Evolutionary conservation across 306 rosid species (phyloP).

Genomic region (Biancaea sappan): DNA sequence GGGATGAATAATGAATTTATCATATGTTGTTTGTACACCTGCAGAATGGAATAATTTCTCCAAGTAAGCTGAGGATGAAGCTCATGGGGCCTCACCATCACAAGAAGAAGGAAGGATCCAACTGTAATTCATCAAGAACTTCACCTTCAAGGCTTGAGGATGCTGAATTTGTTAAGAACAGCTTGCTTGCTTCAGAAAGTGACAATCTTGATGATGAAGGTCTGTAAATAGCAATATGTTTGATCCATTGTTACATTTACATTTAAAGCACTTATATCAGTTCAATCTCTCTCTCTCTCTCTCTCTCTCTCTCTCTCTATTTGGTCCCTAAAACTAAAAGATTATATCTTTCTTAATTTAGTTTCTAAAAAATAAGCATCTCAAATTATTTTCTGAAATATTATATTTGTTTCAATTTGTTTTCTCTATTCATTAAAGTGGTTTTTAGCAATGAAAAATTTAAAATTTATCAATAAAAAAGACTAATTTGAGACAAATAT

Average conservation of each 20-base stretch:
- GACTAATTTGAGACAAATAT: too few species aligned
- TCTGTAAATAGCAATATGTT: slow-evolving; percentile 25
- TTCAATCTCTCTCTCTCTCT: background rate
- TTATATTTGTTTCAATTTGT: too few species aligned
- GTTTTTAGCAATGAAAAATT: too few species aligned
- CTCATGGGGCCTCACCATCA: slow-evolving; percentile 73
- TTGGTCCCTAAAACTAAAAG: too few species aligned
- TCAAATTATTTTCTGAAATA: too few species aligned
- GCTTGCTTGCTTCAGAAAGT: slow-evolving; percentile 56
- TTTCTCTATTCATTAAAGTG: too few species aligned
- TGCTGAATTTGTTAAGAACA: slow-evolving; percentile 62
- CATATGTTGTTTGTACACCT: slow-evolving; percentile 3
- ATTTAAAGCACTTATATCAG: background rate
- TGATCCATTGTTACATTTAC: background rate
- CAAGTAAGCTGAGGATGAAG: slow-evolving; percentile 93
- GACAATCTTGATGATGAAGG: slow-evolving; percentile 79
- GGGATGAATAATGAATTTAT: slow-evolving; percentile 1
- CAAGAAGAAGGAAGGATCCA: slow-evolving; percentile 84
- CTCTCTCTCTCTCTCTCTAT: background rate
- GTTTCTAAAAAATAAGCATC: too few species aligned
- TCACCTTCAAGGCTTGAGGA: slow-evolving; percentile 85
- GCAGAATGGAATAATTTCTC: slow-evolving; percentile 94
- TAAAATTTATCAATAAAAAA: too few species aligned
- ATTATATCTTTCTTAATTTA: too few species aligned
- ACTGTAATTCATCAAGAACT: slow-evolving; percentile 86